phyloP scores from a whole-genome alignment of 139 green algal species.

The Micromonas pusilla region DNA sequence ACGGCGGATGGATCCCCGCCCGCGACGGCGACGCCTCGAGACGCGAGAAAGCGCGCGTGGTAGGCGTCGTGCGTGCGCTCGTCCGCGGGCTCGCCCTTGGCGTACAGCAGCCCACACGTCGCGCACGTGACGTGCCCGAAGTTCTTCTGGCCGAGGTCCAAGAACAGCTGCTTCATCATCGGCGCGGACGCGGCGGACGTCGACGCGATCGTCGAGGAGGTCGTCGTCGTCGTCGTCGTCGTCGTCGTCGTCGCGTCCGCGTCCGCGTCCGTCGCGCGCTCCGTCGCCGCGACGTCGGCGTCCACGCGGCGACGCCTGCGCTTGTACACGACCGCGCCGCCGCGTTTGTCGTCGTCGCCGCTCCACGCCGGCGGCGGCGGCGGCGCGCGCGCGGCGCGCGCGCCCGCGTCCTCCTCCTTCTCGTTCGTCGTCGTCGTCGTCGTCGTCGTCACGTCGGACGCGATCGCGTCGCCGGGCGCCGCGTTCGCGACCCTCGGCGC shows the following conservation, averaged over 20 bases:
- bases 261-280: too few relatives aligned
- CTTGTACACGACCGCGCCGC: too few relatives aligned
- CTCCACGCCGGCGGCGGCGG: too few relatives aligned
- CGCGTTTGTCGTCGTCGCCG: too few relatives aligned
- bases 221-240: too few relatives aligned
- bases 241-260: too few relatives aligned
- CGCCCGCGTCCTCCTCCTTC: not conserved
- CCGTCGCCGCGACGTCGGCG: not conserved
- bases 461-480: not conserved
- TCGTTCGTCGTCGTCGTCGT: too few relatives aligned
- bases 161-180: slow-evolving; percentile 27
- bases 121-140: slow-evolving; percentile 22
- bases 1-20: not conserved
- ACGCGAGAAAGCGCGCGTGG: slow-evolving; percentile 29
- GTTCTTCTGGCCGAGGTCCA: slow-evolving; percentile 32
- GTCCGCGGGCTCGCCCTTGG: slow-evolving; percentile 27
- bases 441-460: too few relatives aligned
- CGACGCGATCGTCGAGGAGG: not conserved
- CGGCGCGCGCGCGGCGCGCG: too few relatives aligned
- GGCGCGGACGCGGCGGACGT: too few relatives aligned
- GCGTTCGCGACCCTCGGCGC: not conserved
- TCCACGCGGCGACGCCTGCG: too few relatives aligned
- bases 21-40: too few relatives aligned
- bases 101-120: slow-evolving; percentile 30
- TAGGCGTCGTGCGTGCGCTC: slow-evolving; percentile 25